Conservation (phyloP, 2,329 filamentous ascomycete species). For the Truncatella angustata region DNA sequence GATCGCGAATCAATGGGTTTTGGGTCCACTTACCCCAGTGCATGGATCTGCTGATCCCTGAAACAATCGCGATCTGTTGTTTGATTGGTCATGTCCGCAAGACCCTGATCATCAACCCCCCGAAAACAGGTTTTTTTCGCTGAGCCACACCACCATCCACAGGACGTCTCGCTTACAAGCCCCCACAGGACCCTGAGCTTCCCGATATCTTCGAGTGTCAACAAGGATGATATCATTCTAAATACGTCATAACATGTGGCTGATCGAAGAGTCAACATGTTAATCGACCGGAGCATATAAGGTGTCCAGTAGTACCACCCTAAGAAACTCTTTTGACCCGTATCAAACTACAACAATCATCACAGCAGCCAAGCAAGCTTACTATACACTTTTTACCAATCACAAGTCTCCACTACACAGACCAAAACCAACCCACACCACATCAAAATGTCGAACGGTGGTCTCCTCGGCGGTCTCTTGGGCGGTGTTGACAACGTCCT, state of each 20-base stretch:
- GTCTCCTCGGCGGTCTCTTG: constrained; percentile 30
- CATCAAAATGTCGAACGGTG: constrained; percentile 29
- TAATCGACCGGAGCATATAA: neutral
- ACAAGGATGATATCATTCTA: constrained; percentile 5
- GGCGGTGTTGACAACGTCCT: constrained; percentile 32
- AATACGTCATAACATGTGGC: constrained; percentile 8
- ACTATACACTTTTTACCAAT: no score
- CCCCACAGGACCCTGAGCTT: neutral
- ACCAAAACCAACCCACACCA: neutral
- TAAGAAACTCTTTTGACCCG: no score
- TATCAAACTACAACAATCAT: neutral
- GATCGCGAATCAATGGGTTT: constrained; percentile 6
- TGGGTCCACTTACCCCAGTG: constrained; percentile 3
- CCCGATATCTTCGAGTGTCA: neutral
- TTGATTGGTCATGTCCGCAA: neutral
- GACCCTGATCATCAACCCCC: neutral
- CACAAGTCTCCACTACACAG: neutral
- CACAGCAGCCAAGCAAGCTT: neutral
- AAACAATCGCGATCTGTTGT: neutral
- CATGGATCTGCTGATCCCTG: neutral
- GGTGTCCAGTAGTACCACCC: no score
- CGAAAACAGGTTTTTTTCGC: constrained; percentile 6
- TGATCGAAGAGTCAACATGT: neutral
- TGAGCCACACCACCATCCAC: constrained; percentile 8
- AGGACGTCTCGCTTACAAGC: constrained; percentile 2